Base-by-base conservation (phyloP, 2,329 filamentous ascomycete genomes). In the Alternaria solani region DNA sequence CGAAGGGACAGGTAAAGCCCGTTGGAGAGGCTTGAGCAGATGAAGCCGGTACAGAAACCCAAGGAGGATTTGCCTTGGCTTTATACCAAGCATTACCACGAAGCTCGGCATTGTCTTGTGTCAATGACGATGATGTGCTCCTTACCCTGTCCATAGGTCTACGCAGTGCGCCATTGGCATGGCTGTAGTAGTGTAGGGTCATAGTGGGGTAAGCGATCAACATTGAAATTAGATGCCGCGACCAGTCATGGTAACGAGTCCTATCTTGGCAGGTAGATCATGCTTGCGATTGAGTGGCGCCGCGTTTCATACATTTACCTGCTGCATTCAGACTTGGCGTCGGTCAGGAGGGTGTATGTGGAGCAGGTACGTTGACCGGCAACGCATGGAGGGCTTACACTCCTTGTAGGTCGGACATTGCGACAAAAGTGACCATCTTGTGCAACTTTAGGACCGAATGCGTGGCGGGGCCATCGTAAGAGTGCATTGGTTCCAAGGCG, bases 211-310 rank as follows among this genome's bases (percentile, higher is more conserved):
- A 61, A 58, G 59, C 56, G 60, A 70, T 72, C 65, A 61, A 54
- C 61, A 59, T 51, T 54, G 60, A 59, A 74, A 77, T 75, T 69
- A 72, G 64, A 68, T 61, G 56, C 55, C 38, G 51, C 59, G 60
- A 59, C 69, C 68, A 76, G 51, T 65, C 52, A 62, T 39, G 44
- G 56, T 61, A 53, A 47, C 59, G 55, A 66, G 58, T 44, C 69
- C 67, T 61, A 72, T 63, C 72, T 75, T 73, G 73, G 70, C 71
- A 75, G 73, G 68, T 74, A 69, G 38, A 38, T 43, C 14, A 59
- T 52, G 58, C 62, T 51, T 61, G 62, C 60, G 47, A 60, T 57
- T 66, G 47, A 48, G 57, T 62, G 59, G 49, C 58, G 20, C 59
- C 55, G 54, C 47, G 61, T 67, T 62, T 62, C 61, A 51, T 47